Conservation (phyloP, 75 land plant species). For the Picea sitchensis region DNA sequence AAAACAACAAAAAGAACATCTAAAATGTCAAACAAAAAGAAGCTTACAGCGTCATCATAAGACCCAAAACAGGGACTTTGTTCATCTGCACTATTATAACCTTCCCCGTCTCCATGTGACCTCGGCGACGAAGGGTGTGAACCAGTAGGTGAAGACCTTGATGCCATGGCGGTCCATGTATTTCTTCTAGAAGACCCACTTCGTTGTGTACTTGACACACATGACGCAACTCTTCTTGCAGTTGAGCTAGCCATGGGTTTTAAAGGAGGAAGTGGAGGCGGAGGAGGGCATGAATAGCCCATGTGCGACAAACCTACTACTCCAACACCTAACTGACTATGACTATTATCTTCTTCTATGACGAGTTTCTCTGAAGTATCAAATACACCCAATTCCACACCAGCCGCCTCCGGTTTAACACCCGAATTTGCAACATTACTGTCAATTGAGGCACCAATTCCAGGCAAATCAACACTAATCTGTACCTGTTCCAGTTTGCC, state of each 20-base stretch:
- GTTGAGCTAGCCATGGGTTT: constrained; percentile 27
- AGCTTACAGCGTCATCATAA: constrained; percentile 62
- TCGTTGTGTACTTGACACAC: constrained; percentile 26
- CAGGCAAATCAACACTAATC: neutral
- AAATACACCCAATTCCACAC: constrained; percentile 16
- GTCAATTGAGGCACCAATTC: constrained; percentile 11
- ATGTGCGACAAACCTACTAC: constrained; percentile 10
- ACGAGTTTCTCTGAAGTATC: constrained; percentile 10
- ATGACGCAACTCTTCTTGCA: constrained; percentile 26
- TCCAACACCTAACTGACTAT: constrained; percentile 4
- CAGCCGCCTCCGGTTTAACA: constrained; percentile 8
- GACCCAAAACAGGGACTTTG: constrained; percentile 64
- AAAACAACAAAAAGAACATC: too few species aligned
- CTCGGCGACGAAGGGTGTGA: constrained; percentile 87
- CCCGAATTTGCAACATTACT: constrained; percentile 9
- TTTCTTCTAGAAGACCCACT: constrained; percentile 52
- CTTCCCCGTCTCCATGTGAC: constrained; percentile 76
- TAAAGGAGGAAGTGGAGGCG: constrained; percentile 71
- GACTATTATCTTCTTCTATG: constrained; percentile 20
- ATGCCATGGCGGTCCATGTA: constrained; percentile 37
- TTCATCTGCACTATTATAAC: constrained; percentile 97
- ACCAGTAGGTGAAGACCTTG: constrained; percentile 53
- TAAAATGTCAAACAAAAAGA: too few species aligned
- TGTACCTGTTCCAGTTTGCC: too few species aligned
- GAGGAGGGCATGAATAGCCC: constrained; percentile 49